These are phyloP conservation scores for Areca catechu DNA, from an alignment of 176 grass and related monocot species.

Conservation along the genomic window DNA sequence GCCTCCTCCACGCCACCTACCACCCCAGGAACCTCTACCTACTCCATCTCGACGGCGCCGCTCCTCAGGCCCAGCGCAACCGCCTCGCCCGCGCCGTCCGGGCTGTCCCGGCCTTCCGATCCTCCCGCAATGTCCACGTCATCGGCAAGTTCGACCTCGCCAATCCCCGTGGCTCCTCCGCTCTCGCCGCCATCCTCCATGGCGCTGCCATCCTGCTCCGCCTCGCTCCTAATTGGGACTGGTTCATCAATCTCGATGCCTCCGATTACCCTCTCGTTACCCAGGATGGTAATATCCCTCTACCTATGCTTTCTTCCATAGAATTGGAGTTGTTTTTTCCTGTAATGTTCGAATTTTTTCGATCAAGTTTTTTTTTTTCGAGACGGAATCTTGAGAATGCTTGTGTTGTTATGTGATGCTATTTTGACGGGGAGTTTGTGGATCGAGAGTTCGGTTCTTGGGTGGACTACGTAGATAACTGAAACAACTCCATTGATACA, in stretches of 20 bases:
- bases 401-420: too few species aligned
- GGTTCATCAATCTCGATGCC: slow-evolving; percentile 82
- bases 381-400: too few species aligned
- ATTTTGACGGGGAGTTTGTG: too few species aligned
- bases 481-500: too few species aligned
- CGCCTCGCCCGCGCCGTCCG: slow-evolving; percentile 32
- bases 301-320: neutral
- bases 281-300: slow-evolving; percentile 49
- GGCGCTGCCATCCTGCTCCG: slow-evolving; percentile 70
- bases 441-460: too few species aligned
- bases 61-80: slow-evolving; percentile 37
- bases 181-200: slow-evolving; percentile 59
- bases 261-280: slow-evolving; percentile 75
- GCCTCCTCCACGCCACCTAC: slow-evolving; percentile 65
- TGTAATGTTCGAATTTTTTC: too few species aligned
- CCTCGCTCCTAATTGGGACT: slow-evolving; percentile 52
- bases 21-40: slow-evolving; percentile 82
- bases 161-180: slow-evolving; percentile 58
- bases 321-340: too few species aligned
- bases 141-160: slow-evolving; percentile 61
- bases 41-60: slow-evolving; percentile 76
- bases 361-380: too few species aligned
- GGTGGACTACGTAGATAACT: too few species aligned
- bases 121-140: slow-evolving; percentile 58
- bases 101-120: slow-evolving; percentile 15